Base-by-base conservation (phyloP, 164 flowering plant genomes). In the Piper longum region DNA sequence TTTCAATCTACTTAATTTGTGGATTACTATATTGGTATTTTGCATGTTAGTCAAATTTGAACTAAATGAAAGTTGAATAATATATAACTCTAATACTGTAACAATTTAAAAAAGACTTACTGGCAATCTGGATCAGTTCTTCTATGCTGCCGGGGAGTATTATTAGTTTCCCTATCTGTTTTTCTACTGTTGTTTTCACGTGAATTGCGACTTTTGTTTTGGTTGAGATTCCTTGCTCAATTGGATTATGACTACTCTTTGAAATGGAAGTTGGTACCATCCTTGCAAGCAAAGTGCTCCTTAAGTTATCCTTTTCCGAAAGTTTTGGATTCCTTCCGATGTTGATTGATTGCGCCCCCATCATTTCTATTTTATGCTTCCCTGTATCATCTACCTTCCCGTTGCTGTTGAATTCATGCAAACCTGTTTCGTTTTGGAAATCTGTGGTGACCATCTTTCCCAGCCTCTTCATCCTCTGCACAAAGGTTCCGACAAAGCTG, bases 181-280 rank as follows among this genome's bases (percentile, higher is more conserved):
- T 61, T 54, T 68, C 62, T 69, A 81, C 57, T 62, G 70, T 62
- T 36, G 77, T 61, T 41, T 70, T 70, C 82, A 72, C 65, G 70
- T 88, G 88, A 57, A 89, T 85, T 19, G 83, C 80, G 66, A 90
- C 91, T 77, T 97, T 85, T 74, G 69, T 86, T 71, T 75, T 79
- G 56, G 67, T 65, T 16, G 48, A 56, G 18, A 63, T 65, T 67
- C 71, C 52, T 66, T 60, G 14, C 58, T 56, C 43, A 62, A 60
- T 40, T 63, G 43, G 65, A 59, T 18, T 57, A 67, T 56, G 41
- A 26, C 54, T 54, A 60, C 64, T 66, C 64, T 63, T 67, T 67
- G 80, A 72, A 64, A 57, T 57, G 65, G 67, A 59, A 13, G 61
- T 51, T 52, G 55, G 17, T 43, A 63, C 63, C 54, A 40, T 54